Base-by-base conservation (phyloP, 164 flowering plant genomes). In the Houttuynia cordata region DNA sequence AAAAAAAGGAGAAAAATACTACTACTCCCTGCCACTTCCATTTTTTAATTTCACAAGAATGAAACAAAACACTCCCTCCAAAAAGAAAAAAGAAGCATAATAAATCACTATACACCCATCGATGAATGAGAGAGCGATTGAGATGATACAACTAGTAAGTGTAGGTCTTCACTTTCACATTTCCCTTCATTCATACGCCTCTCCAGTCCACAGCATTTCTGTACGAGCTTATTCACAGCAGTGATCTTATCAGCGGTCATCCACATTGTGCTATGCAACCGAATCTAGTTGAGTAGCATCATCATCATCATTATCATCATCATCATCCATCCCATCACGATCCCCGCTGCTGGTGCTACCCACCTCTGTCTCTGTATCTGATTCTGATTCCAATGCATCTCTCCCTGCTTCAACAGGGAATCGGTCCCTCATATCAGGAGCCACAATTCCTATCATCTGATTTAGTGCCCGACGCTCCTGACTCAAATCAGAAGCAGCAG, bases 371-470 rank as follows among this genome's bases (percentile, higher is more conserved):
- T 84, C 96, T 12, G 90, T 86, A 67, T 71, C 73, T 1, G 89
- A 79, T 22, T 25, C 41, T 55, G 75, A 71, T 18, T 25, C 65
- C 25, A 40, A 57, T 10, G 68, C 62, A 25, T 71, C 65, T 24
- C 62, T 62, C 50, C 51, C 73, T 30, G 39, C 71, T 24, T 60
- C 64, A 50, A 60, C 69, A 18, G 67, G 64, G 57, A 87, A 89
- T 62, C 74, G 75, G 21, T 77, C 79, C 67, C 70, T 79, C 39
- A 80, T 55, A 58, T 84, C 86, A 47, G 98, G 96, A 57, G 86
- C 96, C 54, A 89, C 82, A 54, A 90, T 89, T 14, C 83, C 83
- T 51, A 93, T 86, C 94, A 87, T 87, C 67, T 76, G 78, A 62
- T 80, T 82, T 30, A 93, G 66, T 24, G 80, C 84, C 60, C 59